These are phyloP conservation scores for Boletus edulis DNA, from an alignment of 768 basidiomycete species.

Conservation along the genomic window DNA sequence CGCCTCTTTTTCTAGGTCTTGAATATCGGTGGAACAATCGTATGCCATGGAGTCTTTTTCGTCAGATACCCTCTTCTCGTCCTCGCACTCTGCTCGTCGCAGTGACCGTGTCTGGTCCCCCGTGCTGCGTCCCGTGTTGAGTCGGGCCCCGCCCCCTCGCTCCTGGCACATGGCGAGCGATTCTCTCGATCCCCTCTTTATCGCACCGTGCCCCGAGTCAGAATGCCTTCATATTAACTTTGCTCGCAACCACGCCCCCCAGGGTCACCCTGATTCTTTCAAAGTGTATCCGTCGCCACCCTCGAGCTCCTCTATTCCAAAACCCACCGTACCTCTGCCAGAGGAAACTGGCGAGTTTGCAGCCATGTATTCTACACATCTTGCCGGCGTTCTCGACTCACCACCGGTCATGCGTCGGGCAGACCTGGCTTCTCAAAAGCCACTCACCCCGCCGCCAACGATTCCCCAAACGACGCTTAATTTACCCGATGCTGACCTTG, in stretches of 20 bases:
- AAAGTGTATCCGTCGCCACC: constrained; percentile 30
- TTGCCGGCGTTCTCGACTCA: constrained; percentile 35
- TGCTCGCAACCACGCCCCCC: constrained; percentile 14
- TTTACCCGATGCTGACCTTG: constrained; percentile 36
- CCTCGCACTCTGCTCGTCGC: constrained; percentile 8
- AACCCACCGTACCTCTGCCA: constrained; percentile 24
- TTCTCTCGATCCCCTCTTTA: constrained; percentile 22
- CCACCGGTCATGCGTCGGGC: constrained; percentile 32
- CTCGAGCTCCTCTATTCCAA: constrained; percentile 24
- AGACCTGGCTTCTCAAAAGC: constrained; percentile 30
- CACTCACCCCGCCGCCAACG: constrained; percentile 43
- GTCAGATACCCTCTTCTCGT: constrained; percentile 29
- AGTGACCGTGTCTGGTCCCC: constrained; percentile 12
- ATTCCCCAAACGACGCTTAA: constrained; percentile 35
- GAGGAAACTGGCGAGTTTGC: constrained; percentile 21
- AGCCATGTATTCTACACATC: constrained; percentile 24
- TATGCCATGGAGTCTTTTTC: constrained; percentile 33
- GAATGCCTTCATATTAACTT: constrained; percentile 15
- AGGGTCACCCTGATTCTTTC: constrained; percentile 17
- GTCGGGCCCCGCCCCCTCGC: constrained; percentile 11
- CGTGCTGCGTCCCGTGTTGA: constrained; percentile 15
- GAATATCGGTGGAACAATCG: constrained; percentile 31
- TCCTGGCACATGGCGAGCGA: constrained; percentile 20
- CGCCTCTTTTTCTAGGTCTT: constrained; percentile 24
- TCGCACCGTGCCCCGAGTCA: constrained; percentile 16